Evolutionary conservation across 148 eudicot genomes (phyloP).

Genomic region (Amaranthus palmeri): DNA sequence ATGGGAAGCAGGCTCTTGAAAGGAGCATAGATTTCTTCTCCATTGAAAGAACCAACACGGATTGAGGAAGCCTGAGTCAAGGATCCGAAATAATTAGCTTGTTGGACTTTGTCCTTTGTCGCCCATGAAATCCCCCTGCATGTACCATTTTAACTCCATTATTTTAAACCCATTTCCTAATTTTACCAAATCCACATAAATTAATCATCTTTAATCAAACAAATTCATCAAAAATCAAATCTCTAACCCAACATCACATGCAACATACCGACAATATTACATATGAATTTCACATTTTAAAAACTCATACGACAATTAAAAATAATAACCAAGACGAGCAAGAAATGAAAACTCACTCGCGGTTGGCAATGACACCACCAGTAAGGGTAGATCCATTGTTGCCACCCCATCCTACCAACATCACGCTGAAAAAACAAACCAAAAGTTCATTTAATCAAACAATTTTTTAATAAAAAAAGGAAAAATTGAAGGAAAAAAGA

Average conservation of each 20-base stretch:
- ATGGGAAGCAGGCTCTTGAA: slow-evolving; percentile 96
- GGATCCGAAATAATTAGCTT: slow-evolving; percentile 91
- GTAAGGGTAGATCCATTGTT: slow-evolving; percentile 92
- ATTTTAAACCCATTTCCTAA: background rate
- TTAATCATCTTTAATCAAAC: background rate
- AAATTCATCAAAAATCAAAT: background rate
- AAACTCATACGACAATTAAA: background rate
- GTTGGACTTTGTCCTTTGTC: slow-evolving; percentile 91
- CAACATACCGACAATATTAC: background rate
- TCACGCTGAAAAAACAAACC: slow-evolving; percentile 48
- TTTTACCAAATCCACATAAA: background rate
- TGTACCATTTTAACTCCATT: background rate
- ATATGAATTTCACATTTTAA: background rate
- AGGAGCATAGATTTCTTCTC: slow-evolving; percentile 97
- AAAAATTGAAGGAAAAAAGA: background rate
- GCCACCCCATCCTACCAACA: slow-evolving; percentile 99
- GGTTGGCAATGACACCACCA: slow-evolving; percentile 89
- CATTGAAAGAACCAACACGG: slow-evolving; percentile 90
- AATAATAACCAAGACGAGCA: background rate
- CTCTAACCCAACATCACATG: background rate
- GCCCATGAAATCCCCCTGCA: slow-evolving; percentile 98
- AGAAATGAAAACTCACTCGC: slow-evolving; percentile 50
- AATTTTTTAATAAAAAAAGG: background rate
- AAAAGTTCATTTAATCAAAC: background rate
- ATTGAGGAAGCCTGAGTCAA: slow-evolving; percentile 92